Evolutionary conservation across 805 yeast species (phyloP).

Genomic region (Kuraishia floccosa): DNA sequence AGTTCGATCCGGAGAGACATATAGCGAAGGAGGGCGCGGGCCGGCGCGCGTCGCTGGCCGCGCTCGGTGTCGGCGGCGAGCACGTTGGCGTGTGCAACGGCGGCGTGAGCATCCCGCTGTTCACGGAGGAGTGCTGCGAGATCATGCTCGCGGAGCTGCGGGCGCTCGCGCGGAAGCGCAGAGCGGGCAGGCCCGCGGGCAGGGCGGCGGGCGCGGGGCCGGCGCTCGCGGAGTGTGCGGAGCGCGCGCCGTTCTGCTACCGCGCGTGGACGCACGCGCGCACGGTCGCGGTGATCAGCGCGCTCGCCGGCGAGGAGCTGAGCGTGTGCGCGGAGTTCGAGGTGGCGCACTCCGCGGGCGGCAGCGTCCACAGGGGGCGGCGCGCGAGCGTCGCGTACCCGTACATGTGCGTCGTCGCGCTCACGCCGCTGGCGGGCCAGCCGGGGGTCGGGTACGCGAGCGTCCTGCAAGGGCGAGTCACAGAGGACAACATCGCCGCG

Average conservation of each 20-base stretch:
- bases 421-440: not conserved
- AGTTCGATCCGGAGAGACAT: too few species aligned
- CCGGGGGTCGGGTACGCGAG: slow-evolving; percentile 25
- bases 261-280: slow-evolving; percentile 51
- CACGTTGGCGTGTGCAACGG: too few species aligned
- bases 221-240: slow-evolving; percentile 10
- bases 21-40: too few species aligned
- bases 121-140: not conserved
- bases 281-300: slow-evolving; percentile 36
- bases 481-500: slow-evolving; percentile 9
- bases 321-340: slow-evolving; percentile 39
- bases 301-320: slow-evolving; percentile 40
- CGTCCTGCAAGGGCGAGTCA: slow-evolving; percentile 26
- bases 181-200: not conserved
- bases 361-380: slow-evolving; percentile 2
- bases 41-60: too few species aligned
- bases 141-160: not conserved
- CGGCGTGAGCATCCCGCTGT: too few species aligned
- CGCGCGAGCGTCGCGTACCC: slow-evolving; percentile 13
- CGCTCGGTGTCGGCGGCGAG: too few species aligned
- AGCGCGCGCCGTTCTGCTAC: slow-evolving; percentile 33
- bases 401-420: slow-evolving; percentile 10
- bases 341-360: slow-evolving; percentile 38
- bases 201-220: slow-evolving; percentile 11
- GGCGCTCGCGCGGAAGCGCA: not conserved